Evolutionary conservation across 1,284 basidiomycete genomes (phyloP).

Genomic region (Pseudomicrostroma phylloplanum): DNA sequence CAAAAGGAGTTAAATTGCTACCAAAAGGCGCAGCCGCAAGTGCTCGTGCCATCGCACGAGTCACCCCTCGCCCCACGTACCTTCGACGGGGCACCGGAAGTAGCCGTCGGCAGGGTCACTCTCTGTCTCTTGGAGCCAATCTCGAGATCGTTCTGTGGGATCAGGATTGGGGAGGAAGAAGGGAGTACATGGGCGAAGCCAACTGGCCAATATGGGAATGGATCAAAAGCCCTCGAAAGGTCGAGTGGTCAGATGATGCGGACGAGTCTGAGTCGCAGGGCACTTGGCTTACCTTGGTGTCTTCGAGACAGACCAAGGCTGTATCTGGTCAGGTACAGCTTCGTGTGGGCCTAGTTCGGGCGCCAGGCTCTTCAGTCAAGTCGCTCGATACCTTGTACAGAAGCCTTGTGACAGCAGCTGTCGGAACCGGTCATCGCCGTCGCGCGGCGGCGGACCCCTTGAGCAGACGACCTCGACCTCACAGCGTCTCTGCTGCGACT

Average conservation of each 20-base stretch:
- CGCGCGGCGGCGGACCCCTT: neutral
- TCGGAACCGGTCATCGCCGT: neutral
- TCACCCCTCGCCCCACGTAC: slow-evolving; percentile 35
- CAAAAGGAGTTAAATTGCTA: slow-evolving; percentile 2
- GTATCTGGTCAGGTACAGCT: slow-evolving; percentile 33
- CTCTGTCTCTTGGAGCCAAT: neutral
- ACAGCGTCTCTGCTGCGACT: neutral
- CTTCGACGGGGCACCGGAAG: slow-evolving; percentile 9
- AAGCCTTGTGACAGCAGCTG: neutral
- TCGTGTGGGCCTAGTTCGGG: slow-evolving; percentile 33
- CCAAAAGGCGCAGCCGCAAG: slow-evolving; percentile 26
- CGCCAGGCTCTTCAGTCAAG: slow-evolving; percentile 7
- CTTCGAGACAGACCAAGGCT: slow-evolving; percentile 24
- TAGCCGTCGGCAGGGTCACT: neutral
- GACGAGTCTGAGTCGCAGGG: slow-evolving; percentile 12
- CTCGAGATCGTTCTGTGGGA: slow-evolving; percentile 89
- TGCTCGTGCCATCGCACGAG: slow-evolving; percentile 27
- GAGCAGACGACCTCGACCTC: neutral
- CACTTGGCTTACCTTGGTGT: slow-evolving; percentile 31
- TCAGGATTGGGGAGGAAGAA: slow-evolving; percentile 62
- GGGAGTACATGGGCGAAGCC: slow-evolving; percentile 89
- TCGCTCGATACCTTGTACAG: slow-evolving; percentile 12
- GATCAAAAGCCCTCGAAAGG: slow-evolving; percentile 56
- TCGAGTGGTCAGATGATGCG: slow-evolving; percentile 20
- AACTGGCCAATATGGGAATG: slow-evolving; percentile 71